Conservation (phyloP, 1,284 basidiomycete species). For the Naganishia cerealis region DNA sequence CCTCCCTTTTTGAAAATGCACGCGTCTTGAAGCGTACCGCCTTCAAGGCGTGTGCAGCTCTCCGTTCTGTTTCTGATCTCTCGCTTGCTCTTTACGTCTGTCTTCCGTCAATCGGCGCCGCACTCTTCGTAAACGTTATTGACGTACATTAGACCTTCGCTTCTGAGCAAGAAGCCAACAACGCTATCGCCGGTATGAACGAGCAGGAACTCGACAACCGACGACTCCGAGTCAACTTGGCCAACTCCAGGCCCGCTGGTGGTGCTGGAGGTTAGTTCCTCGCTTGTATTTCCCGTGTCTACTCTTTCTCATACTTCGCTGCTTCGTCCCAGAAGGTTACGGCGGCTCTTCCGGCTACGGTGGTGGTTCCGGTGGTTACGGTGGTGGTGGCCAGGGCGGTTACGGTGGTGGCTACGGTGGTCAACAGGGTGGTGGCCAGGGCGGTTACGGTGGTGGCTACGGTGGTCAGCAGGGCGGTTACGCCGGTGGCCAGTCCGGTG, state of each 20-base stretch:
- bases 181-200: constrained; percentile 76
- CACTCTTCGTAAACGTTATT: constrained; percentile 18
- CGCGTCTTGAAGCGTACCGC: background rate
- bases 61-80: background rate
- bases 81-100: background rate
- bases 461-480: constrained; percentile 35
- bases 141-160: constrained; percentile 61
- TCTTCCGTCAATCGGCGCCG: background rate
- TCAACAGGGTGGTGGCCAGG: background rate
- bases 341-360: constrained; percentile 29
- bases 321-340: constrained; percentile 33
- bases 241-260: constrained; percentile 73
- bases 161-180: constrained; percentile 67
- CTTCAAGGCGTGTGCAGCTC: background rate
- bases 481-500: constrained; percentile 1
- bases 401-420: constrained; percentile 28
- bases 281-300: constrained; percentile 34
- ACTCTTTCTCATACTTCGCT: constrained; percentile 54
- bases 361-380: constrained; percentile 24
- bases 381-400: background rate
- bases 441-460: constrained; percentile 25
- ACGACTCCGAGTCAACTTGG: constrained; percentile 77
- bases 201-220: constrained; percentile 93
- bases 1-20: background rate
- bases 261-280: constrained; percentile 55